phyloP scores from a whole-genome alignment of 2,329 filamentous ascomycete species.

The Phialemonium atrogriseum region DNA sequence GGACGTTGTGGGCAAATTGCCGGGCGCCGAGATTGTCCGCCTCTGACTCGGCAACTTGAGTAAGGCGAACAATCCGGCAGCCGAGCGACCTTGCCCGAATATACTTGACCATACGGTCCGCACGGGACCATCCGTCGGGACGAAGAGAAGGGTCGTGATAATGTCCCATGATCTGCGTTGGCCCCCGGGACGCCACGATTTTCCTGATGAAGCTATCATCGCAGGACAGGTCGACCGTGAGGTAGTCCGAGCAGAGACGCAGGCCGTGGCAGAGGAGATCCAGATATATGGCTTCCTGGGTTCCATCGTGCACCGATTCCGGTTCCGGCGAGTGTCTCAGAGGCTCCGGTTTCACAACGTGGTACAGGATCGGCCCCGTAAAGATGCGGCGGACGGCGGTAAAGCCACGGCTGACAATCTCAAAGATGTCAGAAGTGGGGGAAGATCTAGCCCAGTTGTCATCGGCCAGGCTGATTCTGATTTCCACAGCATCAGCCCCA shows the following conservation, averaged over 20 bases:
- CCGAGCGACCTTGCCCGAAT: background rate
- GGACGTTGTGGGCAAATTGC: background rate
- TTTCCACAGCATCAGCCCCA: background rate
- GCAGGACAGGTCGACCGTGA: background rate
- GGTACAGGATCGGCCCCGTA: background rate
- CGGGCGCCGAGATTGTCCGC: background rate
- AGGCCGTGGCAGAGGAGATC: background rate
- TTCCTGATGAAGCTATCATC: slow-evolving; percentile 1
- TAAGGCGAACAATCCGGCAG: background rate
- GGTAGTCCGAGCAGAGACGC: background rate
- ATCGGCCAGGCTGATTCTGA: background rate
- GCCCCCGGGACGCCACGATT: background rate
- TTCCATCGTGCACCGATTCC: background rate
- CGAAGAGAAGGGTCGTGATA: background rate
- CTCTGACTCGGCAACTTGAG: background rate
- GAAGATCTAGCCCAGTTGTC: background rate
- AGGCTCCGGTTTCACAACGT: background rate
- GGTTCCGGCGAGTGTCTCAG: background rate
- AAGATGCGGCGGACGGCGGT: background rate
- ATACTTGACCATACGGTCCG: background rate
- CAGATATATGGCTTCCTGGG: background rate
- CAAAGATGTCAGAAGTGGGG: background rate
- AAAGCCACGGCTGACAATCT: background rate
- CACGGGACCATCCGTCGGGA: background rate
- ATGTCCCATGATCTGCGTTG: background rate